Evolutionary conservation across 768 basidiomycete genomes (phyloP).

Genomic region (Lyophyllum atratum): DNA sequence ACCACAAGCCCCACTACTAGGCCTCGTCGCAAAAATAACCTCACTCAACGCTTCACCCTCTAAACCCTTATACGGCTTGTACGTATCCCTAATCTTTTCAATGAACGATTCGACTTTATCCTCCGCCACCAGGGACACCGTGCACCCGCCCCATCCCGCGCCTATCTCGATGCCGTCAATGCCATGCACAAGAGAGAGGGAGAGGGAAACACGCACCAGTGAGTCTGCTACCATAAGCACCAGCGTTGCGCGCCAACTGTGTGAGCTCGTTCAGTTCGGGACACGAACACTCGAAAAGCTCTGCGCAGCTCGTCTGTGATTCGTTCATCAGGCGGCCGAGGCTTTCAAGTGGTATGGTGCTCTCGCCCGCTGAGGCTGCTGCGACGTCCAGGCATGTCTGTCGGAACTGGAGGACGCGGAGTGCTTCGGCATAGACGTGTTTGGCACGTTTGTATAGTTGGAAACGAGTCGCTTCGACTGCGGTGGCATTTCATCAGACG

Average conservation of each 20-base stretch:
- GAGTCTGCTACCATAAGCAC: conserved; percentile 81
- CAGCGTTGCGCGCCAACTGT: conserved; percentile 61
- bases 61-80: conserved; percentile 64
- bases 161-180: conserved; percentile 38
- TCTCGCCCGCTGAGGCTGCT: conserved; percentile 21
- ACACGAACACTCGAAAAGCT: conserved; percentile 78
- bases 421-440: conserved; percentile 81
- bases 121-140: conserved; percentile 78
- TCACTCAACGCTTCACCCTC: conserved; percentile 59
- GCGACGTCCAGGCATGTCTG: conserved; percentile 56
- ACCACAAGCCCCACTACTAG: conserved; percentile 81
- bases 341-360: conserved; percentile 34
- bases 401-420: conserved; percentile 80
- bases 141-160: conserved; percentile 92
- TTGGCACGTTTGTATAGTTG: conserved; percentile 81
- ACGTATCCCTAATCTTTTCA: conserved; percentile 54
- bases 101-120: conserved; percentile 65
- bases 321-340: conserved; percentile 80
- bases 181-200: background rate
- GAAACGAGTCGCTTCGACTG: conserved; percentile 81
- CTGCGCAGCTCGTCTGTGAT: conserved; percentile 70
- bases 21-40: conserved; percentile 81
- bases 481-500: background rate
- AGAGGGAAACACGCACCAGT: conserved; percentile 58
- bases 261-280: conserved; percentile 76